These are phyloP conservation scores for Candida freyschussii DNA, from an alignment of 1,139 yeast genomes.

Conservation along the genomic window DNA sequence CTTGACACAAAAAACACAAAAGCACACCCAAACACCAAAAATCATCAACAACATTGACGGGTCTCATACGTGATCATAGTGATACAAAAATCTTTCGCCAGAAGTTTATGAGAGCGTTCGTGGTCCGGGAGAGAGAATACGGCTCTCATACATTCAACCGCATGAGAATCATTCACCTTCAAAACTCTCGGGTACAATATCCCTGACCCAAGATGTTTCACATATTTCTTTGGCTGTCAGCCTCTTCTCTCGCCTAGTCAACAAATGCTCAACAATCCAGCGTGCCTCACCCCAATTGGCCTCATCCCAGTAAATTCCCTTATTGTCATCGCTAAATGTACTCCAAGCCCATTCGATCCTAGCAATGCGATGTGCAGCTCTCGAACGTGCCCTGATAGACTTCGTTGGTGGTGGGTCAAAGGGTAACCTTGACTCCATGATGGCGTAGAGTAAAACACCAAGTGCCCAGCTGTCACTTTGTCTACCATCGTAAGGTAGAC, in stretches of 20 bases:
- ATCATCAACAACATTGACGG: no score
- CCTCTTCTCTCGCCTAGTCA: constrained; percentile 50
- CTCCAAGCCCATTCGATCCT: constrained; percentile 91
- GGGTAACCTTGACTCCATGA: constrained; percentile 81
- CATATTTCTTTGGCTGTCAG: constrained; percentile 37
- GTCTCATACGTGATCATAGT: no score
- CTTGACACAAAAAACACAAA: no score
- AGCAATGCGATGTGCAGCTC: constrained; percentile 85
- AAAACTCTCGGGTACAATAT: constrained; percentile 8
- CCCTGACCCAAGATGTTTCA: constrained; percentile 32
- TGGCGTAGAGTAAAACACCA: constrained; percentile 82
- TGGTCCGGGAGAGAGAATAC: no score
- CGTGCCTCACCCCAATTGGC: constrained; percentile 44
- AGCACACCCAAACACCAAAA: no score
- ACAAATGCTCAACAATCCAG: constrained; percentile 46
- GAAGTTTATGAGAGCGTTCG: no score
- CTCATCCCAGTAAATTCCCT: constrained; percentile 12
- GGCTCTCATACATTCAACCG: no score
- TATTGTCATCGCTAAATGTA: constrained; percentile 31
- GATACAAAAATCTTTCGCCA: no score
- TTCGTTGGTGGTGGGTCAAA: constrained; percentile 67
- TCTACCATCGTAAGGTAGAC: constrained; percentile 84
- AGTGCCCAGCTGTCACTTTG: constrained; percentile 92
- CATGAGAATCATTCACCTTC: neutral
- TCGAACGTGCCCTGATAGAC: constrained; percentile 47